A percentile compares a stretch with the other conserved stretches of the same genome.
Conservation (phyloP, 352 stramenopile species). For the Globisporangium middletonii region DNA sequence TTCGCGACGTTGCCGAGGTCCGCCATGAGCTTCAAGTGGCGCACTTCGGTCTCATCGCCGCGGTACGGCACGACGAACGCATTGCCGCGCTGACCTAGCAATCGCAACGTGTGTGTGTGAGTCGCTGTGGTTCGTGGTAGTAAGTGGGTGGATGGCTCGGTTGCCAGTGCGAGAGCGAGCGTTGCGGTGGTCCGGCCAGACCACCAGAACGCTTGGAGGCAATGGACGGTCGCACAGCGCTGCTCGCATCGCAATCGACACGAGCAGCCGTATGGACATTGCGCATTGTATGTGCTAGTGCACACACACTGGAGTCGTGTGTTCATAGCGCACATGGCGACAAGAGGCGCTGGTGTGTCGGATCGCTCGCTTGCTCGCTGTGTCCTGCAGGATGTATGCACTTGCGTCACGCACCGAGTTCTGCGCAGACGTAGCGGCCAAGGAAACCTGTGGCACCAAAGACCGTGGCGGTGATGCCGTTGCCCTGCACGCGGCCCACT, state of each 20-base stretch:
- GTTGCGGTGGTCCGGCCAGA: conserved; percentile 1
- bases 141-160: background rate
- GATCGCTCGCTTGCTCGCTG: too few species aligned
- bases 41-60: conserved; percentile 91
- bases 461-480: conserved; percentile 90
- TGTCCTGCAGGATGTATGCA: background rate
- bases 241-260: background rate
- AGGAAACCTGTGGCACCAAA: conserved; percentile 95
- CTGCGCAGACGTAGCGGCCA: conserved; percentile 91
- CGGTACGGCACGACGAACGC: conserved; percentile 87
- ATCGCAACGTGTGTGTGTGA: background rate
- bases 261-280: too few species aligned
- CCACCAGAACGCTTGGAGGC: conserved; percentile 2
- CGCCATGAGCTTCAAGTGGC: conserved; percentile 92
- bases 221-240: background rate
- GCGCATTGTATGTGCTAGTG: too few species aligned
- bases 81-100: conserved; percentile 60
- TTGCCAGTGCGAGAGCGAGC: too few species aligned
- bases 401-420: conserved; percentile 74
- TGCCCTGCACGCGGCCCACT: conserved; percentile 55
- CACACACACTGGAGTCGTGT: too few species aligned
- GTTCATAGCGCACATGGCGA: too few species aligned
- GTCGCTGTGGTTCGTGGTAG: background rate
- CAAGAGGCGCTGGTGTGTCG: too few species aligned
- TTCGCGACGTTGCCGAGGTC: conserved; percentile 90